These are phyloP conservation scores for Tylopilus balloui DNA, from an alignment of 768 basidiomycete species.

Conservation along the genomic window DNA sequence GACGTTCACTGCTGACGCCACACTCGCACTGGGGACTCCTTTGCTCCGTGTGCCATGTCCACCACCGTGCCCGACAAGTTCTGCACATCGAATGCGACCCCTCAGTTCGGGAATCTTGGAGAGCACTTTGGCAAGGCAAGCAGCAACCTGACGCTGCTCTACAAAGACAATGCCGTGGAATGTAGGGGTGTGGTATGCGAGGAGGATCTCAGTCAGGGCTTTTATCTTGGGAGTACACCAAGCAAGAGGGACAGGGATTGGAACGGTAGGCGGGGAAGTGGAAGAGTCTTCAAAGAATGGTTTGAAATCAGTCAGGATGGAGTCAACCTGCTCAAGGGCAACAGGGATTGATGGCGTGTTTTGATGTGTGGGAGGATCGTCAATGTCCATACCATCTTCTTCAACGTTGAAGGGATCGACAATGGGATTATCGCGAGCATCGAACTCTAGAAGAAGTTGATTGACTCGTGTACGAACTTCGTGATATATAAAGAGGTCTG, in stretches of 20 bases:
- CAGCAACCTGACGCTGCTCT: slow-evolving; percentile 77
- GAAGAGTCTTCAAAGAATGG: slow-evolving; percentile 35
- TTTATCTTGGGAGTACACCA: slow-evolving; percentile 76
- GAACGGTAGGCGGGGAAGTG: slow-evolving; percentile 28
- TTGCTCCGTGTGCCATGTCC: slow-evolving; percentile 26
- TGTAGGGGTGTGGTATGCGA: slow-evolving; percentile 44
- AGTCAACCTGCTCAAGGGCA: slow-evolving; percentile 45
- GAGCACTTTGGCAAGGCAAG: slow-evolving; percentile 62
- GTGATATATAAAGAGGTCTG: slow-evolving; percentile 63
- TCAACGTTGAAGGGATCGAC: slow-evolving; percentile 13
- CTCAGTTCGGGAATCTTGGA: slow-evolving; percentile 53
- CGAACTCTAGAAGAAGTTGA: slow-evolving; percentile 34
- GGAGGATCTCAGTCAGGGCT: slow-evolving; percentile 56
- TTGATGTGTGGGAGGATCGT: slow-evolving; percentile 16
- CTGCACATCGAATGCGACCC: slow-evolving; percentile 53
- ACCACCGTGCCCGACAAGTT: slow-evolving; percentile 68
- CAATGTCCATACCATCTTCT: slow-evolving; percentile 29
- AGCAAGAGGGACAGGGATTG: slow-evolving; percentile 42
- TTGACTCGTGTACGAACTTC: slow-evolving; percentile 53
- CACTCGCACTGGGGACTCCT: slow-evolving; percentile 12
- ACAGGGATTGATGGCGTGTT: slow-evolving; percentile 29
- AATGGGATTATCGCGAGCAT: slow-evolving; percentile 16
- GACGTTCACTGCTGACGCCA: slow-evolving; percentile 33
- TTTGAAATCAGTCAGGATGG: slow-evolving; percentile 44
- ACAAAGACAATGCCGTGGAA: slow-evolving; percentile 89